Conservation (phyloP, 2,329 filamentous ascomycete genomes). For the Clarireedia homoeocarpa region DNA sequence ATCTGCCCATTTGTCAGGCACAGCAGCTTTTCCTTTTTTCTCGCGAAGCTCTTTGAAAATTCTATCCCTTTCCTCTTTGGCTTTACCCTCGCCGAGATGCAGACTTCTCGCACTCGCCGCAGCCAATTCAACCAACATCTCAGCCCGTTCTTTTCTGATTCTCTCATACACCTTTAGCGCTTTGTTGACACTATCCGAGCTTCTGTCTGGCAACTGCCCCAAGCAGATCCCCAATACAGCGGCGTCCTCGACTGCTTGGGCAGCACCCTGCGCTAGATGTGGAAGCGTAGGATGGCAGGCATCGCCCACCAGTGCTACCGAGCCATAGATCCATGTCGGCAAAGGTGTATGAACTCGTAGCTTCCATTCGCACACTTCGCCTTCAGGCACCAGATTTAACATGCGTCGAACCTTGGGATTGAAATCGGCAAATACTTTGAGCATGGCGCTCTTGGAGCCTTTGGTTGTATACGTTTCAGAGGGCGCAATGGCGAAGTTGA, state of each 20-base stretch:
- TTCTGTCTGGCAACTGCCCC: constrained; percentile 30
- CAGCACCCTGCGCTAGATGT: constrained; percentile 60
- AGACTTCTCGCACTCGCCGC: constrained; percentile 45
- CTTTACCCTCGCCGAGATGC: constrained; percentile 50
- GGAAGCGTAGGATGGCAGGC: constrained; percentile 61
- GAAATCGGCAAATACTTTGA: constrained; percentile 54
- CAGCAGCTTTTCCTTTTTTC: constrained; percentile 31
- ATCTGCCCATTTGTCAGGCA: constrained; percentile 64
- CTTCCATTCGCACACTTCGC: constrained; percentile 57
- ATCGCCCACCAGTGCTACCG: constrained; percentile 51
- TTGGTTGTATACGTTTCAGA: constrained; percentile 55
- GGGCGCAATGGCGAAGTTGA: constrained; percentile 49
- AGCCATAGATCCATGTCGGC: constrained; percentile 49
- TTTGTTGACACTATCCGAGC: constrained; percentile 35
- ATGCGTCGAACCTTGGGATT: constrained; percentile 51
- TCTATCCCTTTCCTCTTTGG: constrained; percentile 50
- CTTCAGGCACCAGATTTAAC: constrained; percentile 51
- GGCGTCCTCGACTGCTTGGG: constrained; percentile 61
- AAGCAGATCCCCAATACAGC: constrained; percentile 50
- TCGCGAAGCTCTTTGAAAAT: constrained; percentile 43
- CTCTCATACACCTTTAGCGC: constrained; percentile 47
- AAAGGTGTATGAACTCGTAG: constrained; percentile 51
- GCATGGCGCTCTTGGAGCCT: constrained; percentile 52
- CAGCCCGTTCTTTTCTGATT: constrained; percentile 46
- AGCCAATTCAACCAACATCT: constrained; percentile 42